A percentile compares a stretch with the other conserved stretches of the same genome.
phyloP scores from a whole-genome alignment of 352 stramenopile species.

The Globisporangium paroecandrum region DNA sequence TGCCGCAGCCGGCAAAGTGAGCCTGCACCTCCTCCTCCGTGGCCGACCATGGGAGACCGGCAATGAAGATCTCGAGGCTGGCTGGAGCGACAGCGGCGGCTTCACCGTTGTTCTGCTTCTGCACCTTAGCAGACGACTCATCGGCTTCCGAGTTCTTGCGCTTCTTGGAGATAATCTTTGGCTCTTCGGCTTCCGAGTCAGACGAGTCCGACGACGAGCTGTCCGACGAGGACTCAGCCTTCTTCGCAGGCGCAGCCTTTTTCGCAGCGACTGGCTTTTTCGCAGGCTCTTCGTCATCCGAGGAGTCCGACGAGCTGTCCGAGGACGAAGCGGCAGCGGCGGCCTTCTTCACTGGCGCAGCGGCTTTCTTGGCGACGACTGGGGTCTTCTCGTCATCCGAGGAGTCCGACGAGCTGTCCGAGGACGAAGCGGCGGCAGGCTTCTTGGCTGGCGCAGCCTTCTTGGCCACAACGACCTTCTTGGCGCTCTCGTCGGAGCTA shows the following conservation, averaged over 20 bases:
- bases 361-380: conserved; percentile 32
- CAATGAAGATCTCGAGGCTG: conserved; percentile 85
- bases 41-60: conserved; percentile 93
- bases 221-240: conserved; percentile 33
- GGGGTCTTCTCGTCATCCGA: conserved; percentile 31
- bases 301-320: conserved; percentile 45
- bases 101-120: conserved; percentile 73
- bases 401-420: conserved; percentile 25
- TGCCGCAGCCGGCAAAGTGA: conserved; percentile 93
- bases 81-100: conserved; percentile 44
- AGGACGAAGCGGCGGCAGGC: conserved; percentile 37
- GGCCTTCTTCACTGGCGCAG: conserved; percentile 25
- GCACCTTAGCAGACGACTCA: conserved; percentile 57
- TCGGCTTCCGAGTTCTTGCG: conserved; percentile 76
- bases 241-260: conserved; percentile 34
- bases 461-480: conserved; percentile 34
- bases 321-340: conserved; percentile 8
- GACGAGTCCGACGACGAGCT: conserved; percentile 20
- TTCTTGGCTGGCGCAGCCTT: conserved; percentile 55
- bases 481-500: conserved; percentile 37
- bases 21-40: conserved; percentile 93
- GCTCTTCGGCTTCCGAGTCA: conserved; percentile 57
- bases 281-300: conserved; percentile 52
- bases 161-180: conserved; percentile 74
- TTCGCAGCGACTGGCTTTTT: conserved; percentile 30